Base-by-base conservation (phyloP, 495 filamentous ascomycete species). In the Penicillium daleae region DNA sequence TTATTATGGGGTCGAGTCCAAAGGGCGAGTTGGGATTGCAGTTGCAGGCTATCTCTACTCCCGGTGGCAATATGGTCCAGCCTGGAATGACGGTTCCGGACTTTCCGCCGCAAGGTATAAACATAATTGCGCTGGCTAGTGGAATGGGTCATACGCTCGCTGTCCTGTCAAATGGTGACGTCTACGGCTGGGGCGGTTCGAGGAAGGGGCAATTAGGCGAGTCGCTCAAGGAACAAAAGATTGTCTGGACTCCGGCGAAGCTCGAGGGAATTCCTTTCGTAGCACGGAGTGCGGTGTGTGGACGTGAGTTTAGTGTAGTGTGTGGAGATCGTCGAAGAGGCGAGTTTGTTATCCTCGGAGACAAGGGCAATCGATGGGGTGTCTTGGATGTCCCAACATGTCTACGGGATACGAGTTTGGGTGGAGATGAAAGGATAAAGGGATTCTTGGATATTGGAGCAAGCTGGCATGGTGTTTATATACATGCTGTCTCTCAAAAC, bases 141-240 rank as follows among this genome's bases (percentile, higher is more conserved):
- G 83, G 90, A n/a, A 88, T 96, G 78, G 82, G 83, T 17, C 95
- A 99, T 70, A 84, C 86, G 0, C 86, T 93, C 19, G 86, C 81
- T 4, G 84, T 97, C 5, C 74, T 96, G 1, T 82, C 82, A 29
- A 89, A 89, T 71, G 93, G 92, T 3, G 80, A 89, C 1, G 88
- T 89, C 1, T 97, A 89, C 72, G 95, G 93, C 3, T 97, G 95
- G 95, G 95, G 95, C 2, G 88, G 80, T 62, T 86, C 87, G 6
- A 82, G 92, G 29, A 93, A 96, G 76, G 92, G 92, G 0, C 93
- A 98, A 71, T 73, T 98, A 0, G 92, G 91, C 5, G 66, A 80
- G 12, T 71, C 76, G 1, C 44, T 60, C 3, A 74, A 66, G 12
- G 79, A 63, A 0, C 26, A 54, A 29, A 81, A 75, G 56, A 77